Evolutionary conservation across 495 filamentous ascomycete species (phyloP).

Genomic region (Aspergillus homomorphus): DNA sequence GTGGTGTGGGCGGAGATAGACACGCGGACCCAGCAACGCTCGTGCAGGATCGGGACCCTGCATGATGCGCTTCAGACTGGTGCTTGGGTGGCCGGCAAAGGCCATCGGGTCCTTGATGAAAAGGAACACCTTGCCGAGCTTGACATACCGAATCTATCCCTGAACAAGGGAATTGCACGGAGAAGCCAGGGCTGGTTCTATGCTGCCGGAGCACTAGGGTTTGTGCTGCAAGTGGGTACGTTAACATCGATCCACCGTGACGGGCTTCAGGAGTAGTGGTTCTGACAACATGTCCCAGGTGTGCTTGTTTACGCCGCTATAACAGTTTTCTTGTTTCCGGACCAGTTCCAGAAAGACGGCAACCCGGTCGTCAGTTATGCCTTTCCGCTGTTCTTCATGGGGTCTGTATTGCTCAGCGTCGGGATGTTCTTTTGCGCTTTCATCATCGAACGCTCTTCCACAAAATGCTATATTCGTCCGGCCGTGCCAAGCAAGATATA

Average conservation of each 20-base stretch:
- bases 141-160: constrained; percentile 45
- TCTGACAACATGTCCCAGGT: constrained; percentile 15
- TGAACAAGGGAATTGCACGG: constrained; percentile 45
- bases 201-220: constrained; percentile 30
- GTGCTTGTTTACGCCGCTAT: constrained; percentile 31
- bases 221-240: constrained; percentile 34
- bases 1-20: constrained; percentile 34
- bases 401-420: constrained; percentile 31
- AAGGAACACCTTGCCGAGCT: constrained; percentile 26
- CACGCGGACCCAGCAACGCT: constrained; percentile 9
- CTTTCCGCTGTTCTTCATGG: constrained; percentile 37
- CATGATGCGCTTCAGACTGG: constrained; percentile 26
- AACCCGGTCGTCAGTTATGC: constrained; percentile 33
- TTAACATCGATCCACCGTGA: too few species aligned
- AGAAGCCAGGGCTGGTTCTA: constrained; percentile 34
- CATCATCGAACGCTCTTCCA: constrained; percentile 38
- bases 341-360: constrained; percentile 30
- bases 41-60: constrained; percentile 28
- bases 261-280: background rate
- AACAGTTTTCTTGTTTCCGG: constrained; percentile 33
- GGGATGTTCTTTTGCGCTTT: constrained; percentile 45
- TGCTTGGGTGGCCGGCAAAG: constrained; percentile 23
- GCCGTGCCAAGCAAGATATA: constrained; percentile 35
- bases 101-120: constrained; percentile 11
- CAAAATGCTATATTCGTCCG: constrained; percentile 27